Base-by-base conservation (phyloP, 2,329 filamentous ascomycete species). In the Talaromyces atroroseus region DNA sequence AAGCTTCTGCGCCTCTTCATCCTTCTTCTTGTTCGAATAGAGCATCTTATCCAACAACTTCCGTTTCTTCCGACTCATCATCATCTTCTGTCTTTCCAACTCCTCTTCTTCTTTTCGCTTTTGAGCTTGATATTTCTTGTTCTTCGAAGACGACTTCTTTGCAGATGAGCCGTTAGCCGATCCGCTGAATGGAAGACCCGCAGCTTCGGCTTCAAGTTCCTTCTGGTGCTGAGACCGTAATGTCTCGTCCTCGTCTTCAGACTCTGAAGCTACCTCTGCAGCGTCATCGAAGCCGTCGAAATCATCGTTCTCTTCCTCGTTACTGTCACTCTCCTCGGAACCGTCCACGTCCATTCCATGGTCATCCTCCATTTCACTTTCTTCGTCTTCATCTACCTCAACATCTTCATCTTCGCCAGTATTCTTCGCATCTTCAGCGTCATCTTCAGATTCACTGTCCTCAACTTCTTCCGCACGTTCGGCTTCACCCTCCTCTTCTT, bases 11-110 rank as follows among this genome's bases (percentile, higher is more conserved):
- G 92, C 89, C 77, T 96, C 90, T 24, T 85, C 88, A 64, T 92
- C 92, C 80, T 90, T 89, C 82, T 94, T 92, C 76, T 87, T 92
- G 75, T 96, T 96, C 60, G 86, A 91, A 76, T 95, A 95, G 69
- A 91, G 82, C 90, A 99, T 99, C 79, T 96, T 94, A 80, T 97
- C 94, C 64, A 92, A 88, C 67, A 96, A 78, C 85, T 96, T 96
- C 67, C 94, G 82, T 85, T 97, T 99, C 83, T 95, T 94, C 74
- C 95, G 89, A 74, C 88, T 89, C 80, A 97, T 86, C 94, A 99
- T 99, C 78, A 95, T 94, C 84, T 96, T 96, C 71, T 90, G 87
- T 61, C 92, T 82, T 74, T 96, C 91, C 58, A 95, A 75, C 66
- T 97, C 92, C 74, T 97, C 94, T 3, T 88, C 86, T 69, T 94